A percentile compares a stretch with the other conserved stretches of the same genome.
Conservation (phyloP, 352 stramenopile species). For the Blastocystis sp. region DNA sequence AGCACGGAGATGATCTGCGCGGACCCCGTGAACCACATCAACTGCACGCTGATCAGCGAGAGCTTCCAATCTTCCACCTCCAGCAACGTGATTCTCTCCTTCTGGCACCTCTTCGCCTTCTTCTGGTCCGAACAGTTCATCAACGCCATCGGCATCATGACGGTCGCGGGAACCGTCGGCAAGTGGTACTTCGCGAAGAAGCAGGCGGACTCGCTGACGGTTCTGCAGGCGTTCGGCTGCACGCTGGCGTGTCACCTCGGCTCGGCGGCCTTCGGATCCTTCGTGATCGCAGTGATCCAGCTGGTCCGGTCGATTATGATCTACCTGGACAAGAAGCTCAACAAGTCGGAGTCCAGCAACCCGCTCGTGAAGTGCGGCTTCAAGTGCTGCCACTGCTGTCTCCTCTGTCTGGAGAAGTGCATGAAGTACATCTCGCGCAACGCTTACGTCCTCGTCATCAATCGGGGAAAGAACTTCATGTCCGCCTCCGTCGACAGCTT, state of each 20-base stretch:
- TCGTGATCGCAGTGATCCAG: constrained; percentile 88
- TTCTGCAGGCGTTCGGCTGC: constrained; percentile 67
- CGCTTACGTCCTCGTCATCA: constrained; percentile 77
- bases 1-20: constrained; percentile 60
- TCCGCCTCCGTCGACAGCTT: constrained; percentile 77
- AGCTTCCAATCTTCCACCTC: constrained; percentile 62
- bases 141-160: constrained; percentile 83
- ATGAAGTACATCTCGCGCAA: constrained; percentile 94
- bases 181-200: constrained; percentile 80
- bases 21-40: constrained; percentile 67
- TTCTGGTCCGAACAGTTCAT: constrained; percentile 90
- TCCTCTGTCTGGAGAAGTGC: constrained; percentile 78
- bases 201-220: constrained; percentile 66
- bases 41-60: constrained; percentile 72
- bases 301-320: constrained; percentile 71
- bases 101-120: constrained; percentile 78
- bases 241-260: constrained; percentile 81
- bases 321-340: constrained; percentile 72
- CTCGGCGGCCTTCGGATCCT: constrained; percentile 83
- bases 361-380: constrained; percentile 70
- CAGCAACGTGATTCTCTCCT: constrained; percentile 57
- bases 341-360: constrained; percentile 71
- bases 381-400: constrained; percentile 65
- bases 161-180: constrained; percentile 77
- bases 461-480: constrained; percentile 70